Percentiles rank a stretch among this genome's conserved stretches.
Evolutionary conservation across 2,329 filamentous ascomycete species (phyloP).

Genomic region (Verticillium dahliae): DNA sequence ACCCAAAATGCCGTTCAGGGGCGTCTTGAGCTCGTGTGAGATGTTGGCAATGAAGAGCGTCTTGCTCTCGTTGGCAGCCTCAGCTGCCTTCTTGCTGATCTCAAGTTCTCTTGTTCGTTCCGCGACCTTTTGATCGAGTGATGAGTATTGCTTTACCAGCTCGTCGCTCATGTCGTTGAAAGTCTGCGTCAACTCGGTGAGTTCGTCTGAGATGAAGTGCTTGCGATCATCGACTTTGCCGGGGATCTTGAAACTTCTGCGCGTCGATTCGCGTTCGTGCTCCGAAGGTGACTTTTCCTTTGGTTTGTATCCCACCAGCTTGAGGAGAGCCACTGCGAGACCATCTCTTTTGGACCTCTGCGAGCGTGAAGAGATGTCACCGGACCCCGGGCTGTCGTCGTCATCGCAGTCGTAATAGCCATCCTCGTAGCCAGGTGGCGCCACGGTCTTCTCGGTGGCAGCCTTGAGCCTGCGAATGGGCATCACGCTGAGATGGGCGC

Average conservation of each 20-base stretch:
- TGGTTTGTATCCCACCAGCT: slow-evolving; percentile 14
- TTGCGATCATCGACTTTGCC: slow-evolving; percentile 71
- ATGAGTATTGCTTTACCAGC: slow-evolving; percentile 77
- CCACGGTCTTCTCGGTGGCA: slow-evolving; percentile 68
- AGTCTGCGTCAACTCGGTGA: slow-evolving; percentile 74
- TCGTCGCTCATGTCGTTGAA: slow-evolving; percentile 96
- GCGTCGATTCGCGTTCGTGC: slow-evolving; percentile 30
- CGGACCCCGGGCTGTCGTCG: slow-evolving; percentile 33
- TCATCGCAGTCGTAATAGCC: slow-evolving; percentile 38
- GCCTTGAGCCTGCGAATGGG: slow-evolving; percentile 72
- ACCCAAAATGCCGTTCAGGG: slow-evolving; percentile 89
- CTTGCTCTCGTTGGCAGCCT: slow-evolving; percentile 95
- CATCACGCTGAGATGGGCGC: slow-evolving; percentile 74
- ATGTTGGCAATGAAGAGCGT: slow-evolving; percentile 97
- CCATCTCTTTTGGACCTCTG: slow-evolving; percentile 34
- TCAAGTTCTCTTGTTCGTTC: slow-evolving; percentile 80
- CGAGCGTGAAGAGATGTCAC: slow-evolving; percentile 26
- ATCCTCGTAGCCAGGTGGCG: slow-evolving; percentile 53
- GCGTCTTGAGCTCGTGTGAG: slow-evolving; percentile 80
- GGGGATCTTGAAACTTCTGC: slow-evolving; percentile 73
- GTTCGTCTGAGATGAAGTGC: slow-evolving; percentile 74
- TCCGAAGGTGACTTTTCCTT: slow-evolving; percentile 16
- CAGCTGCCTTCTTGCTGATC: slow-evolving; percentile 83
- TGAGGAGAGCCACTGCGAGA: slow-evolving; percentile 4
- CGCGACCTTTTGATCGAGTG: slow-evolving; percentile 76